A percentile compares a stretch with the other conserved stretches of the same genome.
Evolutionary conservation across 768 basidiomycete genomes (phyloP).

Genomic region (Hysterangium stoloniferum): DNA sequence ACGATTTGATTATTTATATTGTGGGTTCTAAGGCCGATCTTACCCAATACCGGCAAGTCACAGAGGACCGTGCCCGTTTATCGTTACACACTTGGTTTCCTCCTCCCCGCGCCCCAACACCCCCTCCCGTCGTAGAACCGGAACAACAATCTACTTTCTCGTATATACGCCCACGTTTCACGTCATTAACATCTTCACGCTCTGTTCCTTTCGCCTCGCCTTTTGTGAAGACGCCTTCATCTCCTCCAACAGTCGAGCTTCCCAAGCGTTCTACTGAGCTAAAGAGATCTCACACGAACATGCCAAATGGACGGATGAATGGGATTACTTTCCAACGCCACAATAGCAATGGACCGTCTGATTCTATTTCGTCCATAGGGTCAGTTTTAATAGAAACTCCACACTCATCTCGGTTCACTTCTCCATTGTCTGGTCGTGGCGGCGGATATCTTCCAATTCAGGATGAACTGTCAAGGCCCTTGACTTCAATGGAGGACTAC

Average conservation of each 20-base stretch:
- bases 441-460: slow-evolving; percentile 47
- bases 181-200: slow-evolving; percentile 60
- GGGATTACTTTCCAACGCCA: slow-evolving; percentile 22
- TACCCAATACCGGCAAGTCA: slow-evolving; percentile 61
- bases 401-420: slow-evolving; percentile 43
- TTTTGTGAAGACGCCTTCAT: slow-evolving; percentile 34
- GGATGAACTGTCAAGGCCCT: slow-evolving; percentile 61
- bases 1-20: slow-evolving; percentile 89
- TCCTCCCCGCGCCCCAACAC: slow-evolving; percentile 61
- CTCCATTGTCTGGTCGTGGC: slow-evolving; percentile 43
- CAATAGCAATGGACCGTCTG: slow-evolving; percentile 34
- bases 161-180: slow-evolving; percentile 73
- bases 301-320: slow-evolving; percentile 17
- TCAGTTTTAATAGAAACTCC: slow-evolving; percentile 33
- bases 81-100: slow-evolving; percentile 86
- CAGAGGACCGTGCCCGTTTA: slow-evolving; percentile 74
- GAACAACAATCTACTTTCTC: slow-evolving; percentile 52
- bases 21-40: slow-evolving; percentile 92
- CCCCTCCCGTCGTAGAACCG: slow-evolving; percentile 55
- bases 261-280: slow-evolving; percentile 39
- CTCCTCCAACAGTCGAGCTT: slow-evolving; percentile 54
- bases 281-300: slow-evolving; percentile 43
- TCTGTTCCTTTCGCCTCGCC: slow-evolving; percentile 49
- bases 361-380: slow-evolving; percentile 44
- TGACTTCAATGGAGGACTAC: slow-evolving; percentile 50